Percentiles rank a stretch among this genome's conserved stretches.
phyloP scores from a whole-genome alignment of 202 grass and related monocot species.

The Thinopyrum obtusiflorum region DNA sequence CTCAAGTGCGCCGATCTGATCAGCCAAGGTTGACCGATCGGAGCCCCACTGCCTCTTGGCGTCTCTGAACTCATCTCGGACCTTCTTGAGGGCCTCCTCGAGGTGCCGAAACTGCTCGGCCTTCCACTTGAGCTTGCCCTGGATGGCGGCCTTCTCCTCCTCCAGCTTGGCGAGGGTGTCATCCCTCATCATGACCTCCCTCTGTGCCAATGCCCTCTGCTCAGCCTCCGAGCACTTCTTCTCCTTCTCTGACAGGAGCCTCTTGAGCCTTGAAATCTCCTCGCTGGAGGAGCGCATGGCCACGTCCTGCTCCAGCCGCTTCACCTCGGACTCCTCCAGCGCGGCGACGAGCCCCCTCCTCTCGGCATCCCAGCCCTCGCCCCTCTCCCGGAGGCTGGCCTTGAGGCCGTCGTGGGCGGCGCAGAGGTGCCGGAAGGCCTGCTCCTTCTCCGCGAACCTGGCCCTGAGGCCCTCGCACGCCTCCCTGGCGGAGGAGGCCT shows the following conservation, averaged over 20 bases:
- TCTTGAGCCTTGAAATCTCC: constrained; percentile 54
- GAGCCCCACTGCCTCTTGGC: constrained; percentile 51
- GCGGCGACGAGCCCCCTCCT: constrained; percentile 45
- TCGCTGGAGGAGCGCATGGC: constrained; percentile 21
- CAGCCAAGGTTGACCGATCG: constrained; percentile 59
- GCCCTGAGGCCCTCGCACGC: constrained; percentile 28
- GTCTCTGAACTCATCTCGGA: constrained; percentile 50
- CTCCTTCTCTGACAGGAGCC: constrained; percentile 46
- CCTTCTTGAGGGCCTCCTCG: constrained; percentile 70
- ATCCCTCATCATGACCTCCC: constrained; percentile 60
- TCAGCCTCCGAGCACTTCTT: constrained; percentile 57
- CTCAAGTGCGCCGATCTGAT: constrained; percentile 51
- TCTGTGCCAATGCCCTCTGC: constrained; percentile 44
- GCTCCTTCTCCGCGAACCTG: constrained; percentile 62
- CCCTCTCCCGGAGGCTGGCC: constrained; percentile 35
- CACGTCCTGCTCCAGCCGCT: constrained; percentile 43
- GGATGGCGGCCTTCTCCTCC: constrained; percentile 59
- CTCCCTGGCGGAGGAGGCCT: constrained; percentile 20
- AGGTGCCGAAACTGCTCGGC: constrained; percentile 86
- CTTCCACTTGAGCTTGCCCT: constrained; percentile 84
- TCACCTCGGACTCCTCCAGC: constrained; percentile 63
- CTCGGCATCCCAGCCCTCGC: constrained; percentile 47
- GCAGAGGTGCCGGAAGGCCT: constrained; percentile 44
- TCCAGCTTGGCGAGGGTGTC: constrained; percentile 58
- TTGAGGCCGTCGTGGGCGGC: constrained; percentile 58